Base-by-base conservation (phyloP, 164 flowering plant species). In the Taxillus chinensis region DNA sequence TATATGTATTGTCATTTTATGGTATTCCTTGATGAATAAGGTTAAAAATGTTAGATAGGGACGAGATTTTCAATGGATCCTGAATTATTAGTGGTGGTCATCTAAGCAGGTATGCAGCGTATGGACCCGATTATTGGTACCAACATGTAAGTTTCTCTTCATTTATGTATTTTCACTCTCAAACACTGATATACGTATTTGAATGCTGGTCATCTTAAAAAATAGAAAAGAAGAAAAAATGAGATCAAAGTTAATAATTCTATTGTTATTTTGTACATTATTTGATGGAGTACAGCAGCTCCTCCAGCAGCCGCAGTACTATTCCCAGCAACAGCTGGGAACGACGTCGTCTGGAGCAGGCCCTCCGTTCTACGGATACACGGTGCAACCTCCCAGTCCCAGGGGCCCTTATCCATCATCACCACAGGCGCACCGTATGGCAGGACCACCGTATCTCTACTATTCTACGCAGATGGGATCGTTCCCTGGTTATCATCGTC, bases 321-420 rank as follows among this genome's bases (percentile, higher is more conserved):
- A 78, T 70, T 85, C 27, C 27, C 27, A 80, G 39, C 82, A 68
- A 9, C 87, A 84, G 59, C 3, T 75, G 57, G 79, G 82, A 59
- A 48, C 76, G 39, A 62, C 82, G 15, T 60, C 89, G 39, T 73
- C 92, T 37, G 45, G 70, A 12, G 62, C 74, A 60, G 84, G 76
- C 27, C 64, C 80, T 38, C 80, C 86, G n/a, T 84, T 77, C 55
- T 88, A 85, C 57, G 87, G 89, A 43, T 90, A 86, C 64, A 70
- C 89, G 6, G 45, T 74, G 67, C 89, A 74, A 62, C 45, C 76
- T 5, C 51, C 86, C 9, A 76, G 87, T 64, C 78, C 81, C 42
- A 39, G 82, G 49, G 75, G 71, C 59, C 55, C 85, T 55, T 5
- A 11, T 14, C 4, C 12, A 8, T 11, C 51, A 11, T 72, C 79